A percentile compares a stretch with the other conserved stretches of the same genome.
Conservation (phyloP, 2,329 filamentous ascomycete species). For the Pseudopithomyces chartarum region DNA sequence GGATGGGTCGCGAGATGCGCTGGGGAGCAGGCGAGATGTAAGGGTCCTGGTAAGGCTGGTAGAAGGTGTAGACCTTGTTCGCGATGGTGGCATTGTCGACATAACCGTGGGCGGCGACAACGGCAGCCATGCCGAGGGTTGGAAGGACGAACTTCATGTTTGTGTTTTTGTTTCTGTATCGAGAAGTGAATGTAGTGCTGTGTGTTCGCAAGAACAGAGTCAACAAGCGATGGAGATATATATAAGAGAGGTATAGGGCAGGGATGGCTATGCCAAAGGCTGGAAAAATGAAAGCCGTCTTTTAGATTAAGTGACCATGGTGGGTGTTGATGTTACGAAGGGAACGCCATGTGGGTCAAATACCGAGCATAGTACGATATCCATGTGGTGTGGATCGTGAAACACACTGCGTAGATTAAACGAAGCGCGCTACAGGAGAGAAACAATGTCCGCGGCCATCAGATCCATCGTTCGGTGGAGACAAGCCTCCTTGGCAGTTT, state of each 20-base stretch:
- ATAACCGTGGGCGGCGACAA: conserved; percentile 42
- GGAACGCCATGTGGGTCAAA: conserved; percentile 13
- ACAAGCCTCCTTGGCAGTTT: conserved; percentile 1
- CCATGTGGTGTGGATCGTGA: conserved; percentile 29
- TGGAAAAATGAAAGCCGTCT: conserved; percentile 27
- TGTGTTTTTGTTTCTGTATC: conserved; percentile 12
- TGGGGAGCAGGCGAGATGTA: conserved; percentile 46
- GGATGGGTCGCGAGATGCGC: conserved; percentile 62
- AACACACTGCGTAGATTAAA: conserved; percentile 36
- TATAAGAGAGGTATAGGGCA: conserved; percentile 18
- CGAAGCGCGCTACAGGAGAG: conserved; percentile 31
- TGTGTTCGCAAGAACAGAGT: conserved; percentile 5
- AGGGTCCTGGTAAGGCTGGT: conserved; percentile 42
- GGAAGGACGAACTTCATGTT: conserved; percentile 40
- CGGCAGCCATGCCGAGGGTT: conserved; percentile 31
- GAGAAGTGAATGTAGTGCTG: conserved; percentile 14
- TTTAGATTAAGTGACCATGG: conserved; percentile 10
- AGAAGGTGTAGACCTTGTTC: conserved; percentile 38
- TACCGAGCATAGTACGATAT: conserved; percentile 25
- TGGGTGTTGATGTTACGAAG: conserved; percentile 2
- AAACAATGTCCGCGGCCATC: conserved; percentile 13
- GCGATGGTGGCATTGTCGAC: conserved; percentile 43
- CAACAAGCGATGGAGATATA: neutral
- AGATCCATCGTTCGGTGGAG: conserved; percentile 13
- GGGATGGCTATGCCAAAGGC: conserved; percentile 21